Evolutionary conservation across 2,329 filamentous ascomycete genomes (phyloP), one percentile per base, ranked within the genome.

Genomic region (Penicillium rolfsii): DNA sequence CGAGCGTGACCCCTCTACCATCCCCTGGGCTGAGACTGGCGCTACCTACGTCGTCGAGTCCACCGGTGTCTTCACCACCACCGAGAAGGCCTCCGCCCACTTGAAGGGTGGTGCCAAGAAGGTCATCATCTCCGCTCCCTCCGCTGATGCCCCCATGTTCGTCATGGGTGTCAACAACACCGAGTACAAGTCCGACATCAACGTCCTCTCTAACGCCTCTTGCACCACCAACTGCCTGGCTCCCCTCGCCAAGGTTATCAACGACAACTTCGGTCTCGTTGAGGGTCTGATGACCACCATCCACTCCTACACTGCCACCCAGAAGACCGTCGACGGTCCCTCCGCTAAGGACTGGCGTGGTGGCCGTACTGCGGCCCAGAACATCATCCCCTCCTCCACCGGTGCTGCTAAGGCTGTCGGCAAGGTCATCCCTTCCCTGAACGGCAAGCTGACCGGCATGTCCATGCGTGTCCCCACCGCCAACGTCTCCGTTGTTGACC

Each of bases 141-240:
- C 77, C 60, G 79, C 79, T 58, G 95, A 99, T 85, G 95, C 95
- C 77, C 94, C 94, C 80, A 99, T 99, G 95, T 99, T 96, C 88
- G 95, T 99, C 79, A 96, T 97, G 89, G 95, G 95, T 80, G 95
- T 99, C 85, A 99, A 98, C 88, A 86, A 98, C 84, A 87, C 93
- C 81, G 86, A 82, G 75, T 98, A 98, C 89, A 94, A 91, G 81
- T 89, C 90, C 79, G 91, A 91, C 80, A 87, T 95, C 81, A 84
- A 92, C 75, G 89, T 99, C 81, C 91, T 98, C 85, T 98, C 95
- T 84, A 99, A 99, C 86, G 95, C 95, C 75, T 98, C 95, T 74
- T 98, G 95, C 92, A 99, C 95, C 81, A 98, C 95, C 87, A 99
- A 99, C 91, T 98, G 95, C 89, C 85, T 99, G 83, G 95, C 95